Base-by-base conservation (phyloP, 306 rosid species). In the Albizia julibrissin region DNA sequence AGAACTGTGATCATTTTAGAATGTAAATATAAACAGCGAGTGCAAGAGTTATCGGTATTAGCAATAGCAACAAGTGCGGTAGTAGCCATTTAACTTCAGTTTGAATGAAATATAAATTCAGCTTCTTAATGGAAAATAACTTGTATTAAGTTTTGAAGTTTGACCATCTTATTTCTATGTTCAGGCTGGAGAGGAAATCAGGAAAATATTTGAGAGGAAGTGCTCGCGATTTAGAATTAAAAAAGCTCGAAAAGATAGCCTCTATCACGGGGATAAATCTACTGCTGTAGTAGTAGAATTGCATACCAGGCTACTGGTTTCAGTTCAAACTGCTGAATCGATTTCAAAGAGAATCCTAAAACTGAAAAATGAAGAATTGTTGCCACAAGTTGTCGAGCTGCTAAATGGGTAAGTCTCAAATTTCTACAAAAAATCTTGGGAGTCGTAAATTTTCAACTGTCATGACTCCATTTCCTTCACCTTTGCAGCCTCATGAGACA, bases 361-460 rank as follows among this genome's bases (percentile, higher is more conserved):
- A 71, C 75, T 71, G 75, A 71, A 43, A 44, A 19, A 42, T 24
- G 58, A 71, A 71, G 75, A 71, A 71, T 71, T 71, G 75, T 71
- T 71, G 39, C 75, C 75, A 44, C 75, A 71, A 71, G 37, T 71
- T 43, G 58, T 24, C 9, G 75, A 43, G 39, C 58, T 71, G 37
- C 58, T 71, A 44, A 71, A 71, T 71, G 75, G 75, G 75, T 44
- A 24, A 43, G 75, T 42, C 75, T 44, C 7, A 44, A 22, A 42
- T 43, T 71, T 21, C 8, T 71, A 71, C 29, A 18, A 39, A 44
- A 71, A 16, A 71, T 71, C n/a, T 24, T 71, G 8, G 5, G 24
- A 71, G 21, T 71, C 52, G 10, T 6, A 24, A 43, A 71, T 4
- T 12, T 43, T 71, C 58, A 6, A 14, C 39, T 44, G 13, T 24